Base-by-base conservation (phyloP, 2,329 filamentous ascomycete species). In the Talaromyces marneffei region DNA sequence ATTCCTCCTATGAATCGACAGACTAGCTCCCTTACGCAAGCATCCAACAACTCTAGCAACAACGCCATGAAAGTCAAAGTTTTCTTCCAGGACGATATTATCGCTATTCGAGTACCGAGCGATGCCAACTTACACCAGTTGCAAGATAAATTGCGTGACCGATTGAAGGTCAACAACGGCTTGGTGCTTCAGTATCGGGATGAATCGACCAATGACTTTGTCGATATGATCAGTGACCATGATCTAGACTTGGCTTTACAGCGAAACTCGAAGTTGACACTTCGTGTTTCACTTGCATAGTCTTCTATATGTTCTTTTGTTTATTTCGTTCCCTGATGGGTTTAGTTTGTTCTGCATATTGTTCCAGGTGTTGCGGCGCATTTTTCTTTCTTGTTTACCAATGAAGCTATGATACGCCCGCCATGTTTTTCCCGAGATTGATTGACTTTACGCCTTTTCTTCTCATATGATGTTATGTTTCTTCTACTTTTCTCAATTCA, bases 71-170 rank as follows among this genome's bases (percentile, higher is more conserved):
- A 97, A 76, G 90, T 97, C 73, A 97, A 97, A 78, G 88, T 97
- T 59, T 94, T 90, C 78, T 97, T 91, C 78, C 90, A 93, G 66
- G 89, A 92, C 63, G 93, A 97, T 67, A 85, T 95, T 61, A 93
- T 97, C 66, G 90, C 94, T 48, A 92, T 99, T 69, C 87, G 92
- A 35, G 91, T 97, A 60, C 89, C 93, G 0, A 83, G 84, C 1
- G 89, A 95, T 59, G 91, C 95, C 68, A 83, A 83, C 59, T 94
- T 88, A 74, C 80, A 84, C 58, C 88, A 91, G 64, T 82, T 99
- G 8, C 88, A 88, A 68, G 88, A 92, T 66, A 96, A 94, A 76
- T 86, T 97, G 63, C 84, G 86, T 55, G 91, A 97, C 68, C 85
- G 94, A 48, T 83, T 96, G 66, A 92, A 92, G 78, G 83, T 96